Evolutionary conservation across 495 filamentous ascomycete genomes (phyloP).

Genomic region (Penicillium roqueforti): DNA sequence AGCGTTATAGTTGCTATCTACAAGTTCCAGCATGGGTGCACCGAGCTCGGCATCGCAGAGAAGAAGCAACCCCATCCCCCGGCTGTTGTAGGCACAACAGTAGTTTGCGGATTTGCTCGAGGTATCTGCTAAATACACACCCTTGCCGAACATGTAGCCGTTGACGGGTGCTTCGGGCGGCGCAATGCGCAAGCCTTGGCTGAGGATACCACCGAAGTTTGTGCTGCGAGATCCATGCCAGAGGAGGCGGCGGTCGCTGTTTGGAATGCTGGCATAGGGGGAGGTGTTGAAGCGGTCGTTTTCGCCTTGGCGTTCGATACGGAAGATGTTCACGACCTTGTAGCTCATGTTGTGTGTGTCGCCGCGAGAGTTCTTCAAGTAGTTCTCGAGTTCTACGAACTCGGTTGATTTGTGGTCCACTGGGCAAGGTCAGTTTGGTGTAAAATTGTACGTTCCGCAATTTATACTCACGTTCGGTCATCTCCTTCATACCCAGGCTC

Average conservation of each 20-base stretch:
- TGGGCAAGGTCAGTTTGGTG: constrained; percentile 10
- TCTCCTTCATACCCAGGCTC: constrained; percentile 67
- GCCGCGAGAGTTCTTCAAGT: constrained; percentile 61
- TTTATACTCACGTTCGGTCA: constrained; percentile 37
- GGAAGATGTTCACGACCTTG: constrained; percentile 71
- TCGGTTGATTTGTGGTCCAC: constrained; percentile 57
- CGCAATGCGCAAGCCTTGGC: constrained; percentile 80
- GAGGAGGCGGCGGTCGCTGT: constrained; percentile 63
- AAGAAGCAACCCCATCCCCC: constrained; percentile 58
- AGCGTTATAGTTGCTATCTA: constrained; percentile 52
- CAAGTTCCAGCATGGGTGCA: constrained; percentile 59
- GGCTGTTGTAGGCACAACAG: constrained; percentile 55
- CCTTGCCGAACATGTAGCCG: constrained; percentile 83
- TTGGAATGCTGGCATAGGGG: constrained; percentile 39
- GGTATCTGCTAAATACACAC: constrained; percentile 87
- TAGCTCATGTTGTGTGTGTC: constrained; percentile 56
- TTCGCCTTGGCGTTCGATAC: constrained; percentile 74
- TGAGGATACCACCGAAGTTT: constrained; percentile 80
- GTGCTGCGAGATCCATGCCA: constrained; percentile 78
- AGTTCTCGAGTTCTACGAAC: constrained; percentile 58
- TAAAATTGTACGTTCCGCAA: background rate
- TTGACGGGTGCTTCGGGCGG: constrained; percentile 75
- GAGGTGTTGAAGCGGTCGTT: constrained; percentile 60
- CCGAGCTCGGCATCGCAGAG: constrained; percentile 81
- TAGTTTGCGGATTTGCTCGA: constrained; percentile 76